phyloP scores from a whole-genome alignment of 345 rosid species.

The Jatropha curcas region DNA sequence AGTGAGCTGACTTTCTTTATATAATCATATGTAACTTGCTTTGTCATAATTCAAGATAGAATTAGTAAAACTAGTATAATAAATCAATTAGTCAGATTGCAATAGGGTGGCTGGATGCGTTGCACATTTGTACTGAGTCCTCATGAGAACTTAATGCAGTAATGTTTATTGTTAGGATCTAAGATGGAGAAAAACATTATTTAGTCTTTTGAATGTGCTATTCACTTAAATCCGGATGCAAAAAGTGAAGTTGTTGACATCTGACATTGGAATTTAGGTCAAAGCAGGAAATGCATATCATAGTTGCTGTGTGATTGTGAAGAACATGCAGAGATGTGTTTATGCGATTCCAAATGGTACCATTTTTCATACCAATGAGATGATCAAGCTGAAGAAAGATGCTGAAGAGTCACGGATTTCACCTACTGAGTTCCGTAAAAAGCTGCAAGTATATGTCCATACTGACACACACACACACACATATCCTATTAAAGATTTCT shows the following conservation, averaged over 20 bases:
- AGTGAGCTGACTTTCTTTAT: neutral
- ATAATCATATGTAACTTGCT: neutral
- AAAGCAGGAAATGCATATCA: conserved; percentile 70
- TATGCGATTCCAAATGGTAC: conserved; percentile 78
- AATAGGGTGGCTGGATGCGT: neutral
- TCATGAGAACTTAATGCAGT: neutral
- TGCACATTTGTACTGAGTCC: too few relatives aligned
- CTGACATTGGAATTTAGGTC: conserved; percentile 51
- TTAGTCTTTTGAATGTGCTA: neutral
- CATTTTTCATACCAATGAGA: conserved; percentile 58
- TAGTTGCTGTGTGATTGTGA: conserved; percentile 84
- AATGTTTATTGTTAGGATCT: too few relatives aligned
- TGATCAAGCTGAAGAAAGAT: conserved; percentile 69
- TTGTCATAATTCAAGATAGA: neutral
- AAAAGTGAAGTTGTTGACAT: conserved; percentile 5
- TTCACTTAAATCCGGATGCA: neutral
- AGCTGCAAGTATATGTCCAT: conserved; percentile 60
- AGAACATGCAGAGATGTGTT: conserved; percentile 81
- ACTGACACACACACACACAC: neutral
- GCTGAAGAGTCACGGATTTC: conserved; percentile 63
- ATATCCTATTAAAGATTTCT: neutral
- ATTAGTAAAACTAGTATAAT: neutral
- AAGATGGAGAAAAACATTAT: neutral
- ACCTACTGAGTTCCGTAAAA: conserved; percentile 51
- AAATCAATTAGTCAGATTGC: neutral